A percentile compares a stretch with the other conserved stretches of the same genome.
Conservation (phyloP, 495 filamentous ascomycete species). For the Viridothelium virens region DNA sequence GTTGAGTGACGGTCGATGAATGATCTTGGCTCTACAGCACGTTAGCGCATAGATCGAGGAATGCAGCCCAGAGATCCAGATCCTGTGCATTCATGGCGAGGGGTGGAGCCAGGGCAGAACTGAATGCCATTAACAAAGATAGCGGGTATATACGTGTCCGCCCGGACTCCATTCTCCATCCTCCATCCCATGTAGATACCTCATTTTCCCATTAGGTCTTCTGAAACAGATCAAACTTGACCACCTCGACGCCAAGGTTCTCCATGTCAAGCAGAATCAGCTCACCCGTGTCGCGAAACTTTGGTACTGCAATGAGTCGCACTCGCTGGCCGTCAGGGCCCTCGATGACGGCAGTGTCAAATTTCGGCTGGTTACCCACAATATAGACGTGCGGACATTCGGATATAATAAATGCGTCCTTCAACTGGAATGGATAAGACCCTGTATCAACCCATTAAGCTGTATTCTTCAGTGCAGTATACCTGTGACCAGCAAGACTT, state of each 20-base stretch:
- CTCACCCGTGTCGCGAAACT: constrained; percentile 70
- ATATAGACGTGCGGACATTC: constrained; percentile 88
- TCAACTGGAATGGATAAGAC: constrained; percentile 89
- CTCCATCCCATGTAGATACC: neutral
- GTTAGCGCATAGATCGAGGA: too few species aligned
- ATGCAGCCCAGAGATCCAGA: too few species aligned
- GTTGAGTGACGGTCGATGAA: too few species aligned
- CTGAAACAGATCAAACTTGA: constrained; percentile 55
- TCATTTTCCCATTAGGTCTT: constrained; percentile 13
- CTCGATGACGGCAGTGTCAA: constrained; percentile 66
- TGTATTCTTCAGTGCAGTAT: neutral
- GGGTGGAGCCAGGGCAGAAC: too few species aligned
- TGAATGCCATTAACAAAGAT: too few species aligned
- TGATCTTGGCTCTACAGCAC: too few species aligned
- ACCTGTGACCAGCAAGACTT: constrained; percentile 33
- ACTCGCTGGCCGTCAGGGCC: constrained; percentile 58
- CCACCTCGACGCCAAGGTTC: constrained; percentile 65
- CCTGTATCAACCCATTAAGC: constrained; percentile 43
- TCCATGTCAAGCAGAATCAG: constrained; percentile 81
- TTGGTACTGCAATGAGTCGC: constrained; percentile 69
- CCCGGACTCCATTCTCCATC: neutral
- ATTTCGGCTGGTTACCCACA: constrained; percentile 76
- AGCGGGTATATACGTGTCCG: too few species aligned
- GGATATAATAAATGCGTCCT: constrained; percentile 78
- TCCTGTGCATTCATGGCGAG: too few species aligned